Conservation (phyloP, 208 protist genomes). For the Wallacemonas sp. region DNA sequence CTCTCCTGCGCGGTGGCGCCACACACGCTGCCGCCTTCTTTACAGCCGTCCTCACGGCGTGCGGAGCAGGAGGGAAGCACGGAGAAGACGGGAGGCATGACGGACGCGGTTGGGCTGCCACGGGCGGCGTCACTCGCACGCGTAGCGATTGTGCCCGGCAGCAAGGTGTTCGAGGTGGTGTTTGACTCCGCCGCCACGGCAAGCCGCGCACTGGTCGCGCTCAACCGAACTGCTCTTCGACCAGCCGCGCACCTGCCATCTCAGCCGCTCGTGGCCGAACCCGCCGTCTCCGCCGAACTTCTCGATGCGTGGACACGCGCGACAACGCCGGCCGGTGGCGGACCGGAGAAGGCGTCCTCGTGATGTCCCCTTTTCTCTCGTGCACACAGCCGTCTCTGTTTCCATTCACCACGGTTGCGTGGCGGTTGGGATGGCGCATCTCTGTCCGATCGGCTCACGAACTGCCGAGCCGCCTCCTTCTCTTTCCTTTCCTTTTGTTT, state of each 20-base stretch:
- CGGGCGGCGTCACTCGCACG: not conserved
- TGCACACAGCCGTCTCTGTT: too few relatives aligned
- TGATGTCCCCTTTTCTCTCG: too few relatives aligned
- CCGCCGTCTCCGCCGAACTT: conserved; percentile 66
- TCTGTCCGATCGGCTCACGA: too few relatives aligned
- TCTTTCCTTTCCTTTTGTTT: too few relatives aligned
- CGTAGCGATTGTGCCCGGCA: conserved; percentile 18
- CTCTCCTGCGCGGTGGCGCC: conserved; percentile 61
- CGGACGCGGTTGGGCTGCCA: not conserved
- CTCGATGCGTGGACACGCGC: conserved; percentile 22
- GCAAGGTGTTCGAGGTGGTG: conserved; percentile 61
- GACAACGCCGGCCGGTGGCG: not conserved
- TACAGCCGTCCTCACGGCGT: not conserved
- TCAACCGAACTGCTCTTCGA: conserved; percentile 30
- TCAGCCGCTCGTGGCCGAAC: conserved; percentile 47
- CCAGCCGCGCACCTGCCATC: conserved; percentile 5
- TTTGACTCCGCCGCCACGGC: conserved; percentile 48
- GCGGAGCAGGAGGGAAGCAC: not conserved
- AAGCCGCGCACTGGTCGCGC: conserved; percentile 41
- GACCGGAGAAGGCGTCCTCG: not conserved
- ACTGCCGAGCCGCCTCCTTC: too few relatives aligned
- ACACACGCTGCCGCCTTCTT: not conserved
- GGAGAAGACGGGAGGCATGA: not conserved
- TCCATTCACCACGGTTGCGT: too few relatives aligned
- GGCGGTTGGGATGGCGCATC: too few relatives aligned